Percentiles rank a stretch among this genome's conserved stretches.
phyloP scores from a whole-genome alignment of 2,329 filamentous ascomycete genomes.

The Esteya vermicola region DNA sequence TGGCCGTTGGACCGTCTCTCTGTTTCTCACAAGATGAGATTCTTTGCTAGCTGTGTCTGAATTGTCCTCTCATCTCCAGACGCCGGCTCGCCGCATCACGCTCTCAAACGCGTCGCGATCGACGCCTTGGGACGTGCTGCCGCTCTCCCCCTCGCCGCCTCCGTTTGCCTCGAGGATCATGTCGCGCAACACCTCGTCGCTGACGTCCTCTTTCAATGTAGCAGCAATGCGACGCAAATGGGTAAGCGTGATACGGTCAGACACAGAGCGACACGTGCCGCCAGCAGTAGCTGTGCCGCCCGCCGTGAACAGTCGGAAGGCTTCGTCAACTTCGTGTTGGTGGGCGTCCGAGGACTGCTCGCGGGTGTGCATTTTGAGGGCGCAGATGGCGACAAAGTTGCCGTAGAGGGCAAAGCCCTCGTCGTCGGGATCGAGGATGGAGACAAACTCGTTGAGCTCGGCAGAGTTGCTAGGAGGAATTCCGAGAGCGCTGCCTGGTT shows the following conservation, averaged over 20 bases:
- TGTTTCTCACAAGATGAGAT: neutral
- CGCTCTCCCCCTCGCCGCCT: slow-evolving; percentile 54
- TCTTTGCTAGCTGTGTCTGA: neutral
- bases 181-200: slow-evolving; percentile 66
- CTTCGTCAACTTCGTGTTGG: slow-evolving; percentile 59
- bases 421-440: slow-evolving; percentile 68
- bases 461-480: slow-evolving; percentile 47
- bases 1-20: neutral
- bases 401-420: slow-evolving; percentile 67
- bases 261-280: neutral
- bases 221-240: slow-evolving; percentile 68
- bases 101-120: slow-evolving; percentile 68
- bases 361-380: slow-evolving; percentile 62
- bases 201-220: slow-evolving; percentile 64
- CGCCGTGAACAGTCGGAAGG: slow-evolving; percentile 68
- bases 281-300: slow-evolving; percentile 14
- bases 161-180: slow-evolving; percentile 95
- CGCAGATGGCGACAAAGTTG: slow-evolving; percentile 76
- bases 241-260: slow-evolving; percentile 59
- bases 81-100: slow-evolving; percentile 72
- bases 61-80: slow-evolving; percentile 51
- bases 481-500: slow-evolving; percentile 61
- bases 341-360: slow-evolving; percentile 38
- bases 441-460: slow-evolving; percentile 64
- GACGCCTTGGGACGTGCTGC: slow-evolving; percentile 56